These are phyloP conservation scores for Arthrobotrys entomopaga DNA, from an alignment of 2,329 filamentous ascomycete species.

Conservation along the genomic window DNA sequence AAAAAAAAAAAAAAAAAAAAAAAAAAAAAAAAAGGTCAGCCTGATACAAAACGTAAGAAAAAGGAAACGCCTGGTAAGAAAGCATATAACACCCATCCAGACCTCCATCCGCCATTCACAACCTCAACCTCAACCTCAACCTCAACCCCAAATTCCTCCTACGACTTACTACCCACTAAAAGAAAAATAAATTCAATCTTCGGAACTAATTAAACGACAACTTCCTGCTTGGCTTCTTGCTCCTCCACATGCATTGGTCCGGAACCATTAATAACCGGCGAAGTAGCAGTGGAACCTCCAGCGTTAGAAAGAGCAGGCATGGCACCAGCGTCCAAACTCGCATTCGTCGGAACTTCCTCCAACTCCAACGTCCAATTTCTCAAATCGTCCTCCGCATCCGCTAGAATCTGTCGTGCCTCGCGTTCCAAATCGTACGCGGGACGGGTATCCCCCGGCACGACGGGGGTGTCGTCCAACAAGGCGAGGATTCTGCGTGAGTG, in stretches of 20 bases:
- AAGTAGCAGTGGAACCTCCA: slow-evolving; percentile 9
- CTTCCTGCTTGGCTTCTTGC: slow-evolving; percentile 27
- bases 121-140: too few relatives aligned
- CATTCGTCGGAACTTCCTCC: slow-evolving; percentile 68
- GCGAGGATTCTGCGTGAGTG: slow-evolving; percentile 86
- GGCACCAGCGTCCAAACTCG: slow-evolving; percentile 64
- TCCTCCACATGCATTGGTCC: slow-evolving; percentile 15
- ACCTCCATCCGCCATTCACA: too few relatives aligned
- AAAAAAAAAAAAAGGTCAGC: slow-evolving; percentile 10
- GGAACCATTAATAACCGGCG: slow-evolving; percentile 17
- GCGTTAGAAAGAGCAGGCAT: slow-evolving; percentile 59
- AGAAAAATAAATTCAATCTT: slow-evolving; percentile 2
- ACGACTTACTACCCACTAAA: neutral
- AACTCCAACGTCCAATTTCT: slow-evolving; percentile 74
- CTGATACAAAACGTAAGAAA: neutral
- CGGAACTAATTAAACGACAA: slow-evolving; percentile 27
- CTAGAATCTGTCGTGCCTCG: slow-evolving; percentile 83
- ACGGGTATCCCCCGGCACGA: slow-evolving; percentile 84
- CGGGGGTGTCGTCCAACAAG: slow-evolving; percentile 86
- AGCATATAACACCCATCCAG: too few relatives aligned
- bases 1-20: slow-evolving; percentile 6
- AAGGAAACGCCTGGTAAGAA: too few relatives aligned
- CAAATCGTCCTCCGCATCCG: slow-evolving; percentile 90
- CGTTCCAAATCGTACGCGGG: slow-evolving; percentile 72
- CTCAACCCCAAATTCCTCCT: too few relatives aligned